A percentile compares a stretch with the other conserved stretches of the same genome.
Evolutionary conservation across 2,329 filamentous ascomycete genomes (phyloP).

Genomic region (Fusarium musae): DNA sequence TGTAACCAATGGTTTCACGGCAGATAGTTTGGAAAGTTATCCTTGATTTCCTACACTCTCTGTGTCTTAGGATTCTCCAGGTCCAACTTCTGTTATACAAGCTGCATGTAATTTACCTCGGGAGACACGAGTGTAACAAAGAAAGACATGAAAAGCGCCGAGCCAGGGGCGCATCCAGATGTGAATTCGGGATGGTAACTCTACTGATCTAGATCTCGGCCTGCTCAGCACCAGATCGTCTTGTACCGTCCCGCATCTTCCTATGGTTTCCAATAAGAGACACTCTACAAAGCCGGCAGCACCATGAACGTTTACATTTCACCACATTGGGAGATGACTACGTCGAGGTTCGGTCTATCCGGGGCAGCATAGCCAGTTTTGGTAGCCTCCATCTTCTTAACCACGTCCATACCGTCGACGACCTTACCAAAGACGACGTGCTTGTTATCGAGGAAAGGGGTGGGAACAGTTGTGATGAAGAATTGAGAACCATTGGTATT

Average conservation of each 20-base stretch:
- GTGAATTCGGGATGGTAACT: slow-evolving; percentile 36
- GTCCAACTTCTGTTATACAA: background rate
- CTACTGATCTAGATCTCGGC: slow-evolving; percentile 23
- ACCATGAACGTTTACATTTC: slow-evolving; percentile 76
- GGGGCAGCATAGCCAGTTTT: slow-evolving; percentile 78
- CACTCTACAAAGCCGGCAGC: background rate
- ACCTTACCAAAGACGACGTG: slow-evolving; percentile 97
- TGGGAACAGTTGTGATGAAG: slow-evolving; percentile 92
- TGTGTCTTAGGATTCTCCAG: background rate
- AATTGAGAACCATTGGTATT: slow-evolving; percentile 97
- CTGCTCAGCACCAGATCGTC: slow-evolving; percentile 6
- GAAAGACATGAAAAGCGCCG: slow-evolving; percentile 31
- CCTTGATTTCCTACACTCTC: background rate
- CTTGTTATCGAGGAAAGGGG: slow-evolving; percentile 89
- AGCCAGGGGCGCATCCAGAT: slow-evolving; percentile 16
- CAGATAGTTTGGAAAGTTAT: background rate
- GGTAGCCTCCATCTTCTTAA: slow-evolving; percentile 91
- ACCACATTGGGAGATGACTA: slow-evolving; percentile 86
- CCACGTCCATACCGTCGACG: slow-evolving; percentile 87
- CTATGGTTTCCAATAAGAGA: background rate
- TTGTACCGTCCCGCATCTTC: background rate
- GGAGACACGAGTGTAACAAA: slow-evolving; percentile 18
- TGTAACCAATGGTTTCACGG: background rate
- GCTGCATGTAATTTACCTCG: slow-evolving; percentile 3
- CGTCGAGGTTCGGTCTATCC: slow-evolving; percentile 86